A percentile compares a stretch with the other conserved stretches of the same genome.
These are phyloP conservation scores for Hypsizygus marmoreus DNA, from an alignment of 768 basidiomycete species.

Conservation along the genomic window DNA sequence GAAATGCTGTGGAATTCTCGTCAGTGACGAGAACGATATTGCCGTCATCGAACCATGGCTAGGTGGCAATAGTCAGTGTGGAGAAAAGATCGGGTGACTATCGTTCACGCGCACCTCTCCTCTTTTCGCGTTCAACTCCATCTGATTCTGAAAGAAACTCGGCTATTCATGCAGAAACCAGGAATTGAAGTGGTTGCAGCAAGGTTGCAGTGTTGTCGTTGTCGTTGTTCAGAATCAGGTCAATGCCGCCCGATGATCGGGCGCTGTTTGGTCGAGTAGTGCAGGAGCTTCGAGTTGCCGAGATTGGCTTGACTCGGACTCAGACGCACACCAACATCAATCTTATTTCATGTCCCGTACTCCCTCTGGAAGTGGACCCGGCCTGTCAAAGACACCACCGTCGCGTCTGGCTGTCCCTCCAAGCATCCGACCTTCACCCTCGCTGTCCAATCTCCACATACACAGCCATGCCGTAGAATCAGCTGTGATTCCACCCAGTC, in stretches of 20 bases:
- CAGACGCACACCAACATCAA: neutral
- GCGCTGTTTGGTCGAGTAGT: no score
- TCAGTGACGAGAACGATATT: slow-evolving; percentile 54
- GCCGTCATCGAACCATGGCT: slow-evolving; percentile 65
- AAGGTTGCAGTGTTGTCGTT: neutral
- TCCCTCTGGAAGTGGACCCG: slow-evolving; percentile 22
- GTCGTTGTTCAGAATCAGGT: no score
- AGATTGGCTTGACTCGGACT: no score
- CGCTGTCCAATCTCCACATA: slow-evolving; percentile 57
- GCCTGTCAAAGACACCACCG: slow-evolving; percentile 38
- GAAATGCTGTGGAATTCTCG: slow-evolving; percentile 47
- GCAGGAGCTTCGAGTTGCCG: no score
- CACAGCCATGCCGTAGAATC: slow-evolving; percentile 47
- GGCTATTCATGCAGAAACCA: neutral
- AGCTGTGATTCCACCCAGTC: slow-evolving; percentile 29
- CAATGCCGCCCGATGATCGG: no score
- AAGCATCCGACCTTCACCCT: slow-evolving; percentile 52
- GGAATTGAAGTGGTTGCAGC: neutral
- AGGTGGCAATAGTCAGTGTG: neutral
- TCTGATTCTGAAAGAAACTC: no score
- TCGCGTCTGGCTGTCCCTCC: slow-evolving; percentile 57
- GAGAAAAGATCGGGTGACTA: neutral
- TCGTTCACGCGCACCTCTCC: slow-evolving; percentile 21
- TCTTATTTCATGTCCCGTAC: slow-evolving; percentile 25
- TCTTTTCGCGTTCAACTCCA: neutral